Conservation (phyloP, 352 stramenopile genomes). For the Pythium phragmitis region DNA sequence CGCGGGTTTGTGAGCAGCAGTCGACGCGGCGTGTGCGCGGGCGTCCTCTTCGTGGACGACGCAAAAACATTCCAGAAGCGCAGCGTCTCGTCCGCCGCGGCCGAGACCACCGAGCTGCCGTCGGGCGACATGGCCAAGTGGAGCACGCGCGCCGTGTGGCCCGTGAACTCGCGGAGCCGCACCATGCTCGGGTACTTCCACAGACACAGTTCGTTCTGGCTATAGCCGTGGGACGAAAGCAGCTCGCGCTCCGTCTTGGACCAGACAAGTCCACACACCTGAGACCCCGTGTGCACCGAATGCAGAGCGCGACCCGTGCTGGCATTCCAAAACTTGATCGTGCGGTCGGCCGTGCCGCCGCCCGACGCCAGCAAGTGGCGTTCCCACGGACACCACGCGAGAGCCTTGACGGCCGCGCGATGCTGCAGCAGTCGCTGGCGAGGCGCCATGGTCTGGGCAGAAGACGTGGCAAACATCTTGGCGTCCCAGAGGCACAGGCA, state of each 20-base stretch:
- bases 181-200: slow-evolving; percentile 96
- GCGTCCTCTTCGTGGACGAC: slow-evolving; percentile 10
- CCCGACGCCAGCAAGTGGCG: slow-evolving; percentile 93
- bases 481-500: slow-evolving; percentile 93
- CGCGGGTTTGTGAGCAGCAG: slow-evolving; percentile 16
- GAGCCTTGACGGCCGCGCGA: slow-evolving; percentile 93
- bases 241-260: slow-evolving; percentile 87
- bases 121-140: slow-evolving; percentile 93
- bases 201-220: slow-evolving; percentile 92
- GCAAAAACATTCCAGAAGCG: slow-evolving; percentile 95
- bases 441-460: slow-evolving; percentile 15
- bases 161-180: slow-evolving; percentile 92
- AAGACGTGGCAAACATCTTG: slow-evolving; percentile 25
- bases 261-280: slow-evolving; percentile 94
- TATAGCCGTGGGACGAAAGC: slow-evolving; percentile 94
- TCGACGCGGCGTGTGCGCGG: slow-evolving; percentile 7
- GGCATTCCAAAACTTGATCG: slow-evolving; percentile 97
- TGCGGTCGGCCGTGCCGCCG: slow-evolving; percentile 93
- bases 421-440: slow-evolving; percentile 85
- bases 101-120: slow-evolving; percentile 90
- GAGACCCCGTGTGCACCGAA: slow-evolving; percentile 93
- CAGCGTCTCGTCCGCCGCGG: slow-evolving; percentile 95
- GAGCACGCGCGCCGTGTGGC: slow-evolving; percentile 92
- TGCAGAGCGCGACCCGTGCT: slow-evolving; percentile 82
- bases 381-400: slow-evolving; percentile 97